Percentiles rank a stretch among this genome's conserved stretches.
Evolutionary conservation across 495 filamentous ascomycete genomes (phyloP).

Genomic region (Podospora pseudoanserina): DNA sequence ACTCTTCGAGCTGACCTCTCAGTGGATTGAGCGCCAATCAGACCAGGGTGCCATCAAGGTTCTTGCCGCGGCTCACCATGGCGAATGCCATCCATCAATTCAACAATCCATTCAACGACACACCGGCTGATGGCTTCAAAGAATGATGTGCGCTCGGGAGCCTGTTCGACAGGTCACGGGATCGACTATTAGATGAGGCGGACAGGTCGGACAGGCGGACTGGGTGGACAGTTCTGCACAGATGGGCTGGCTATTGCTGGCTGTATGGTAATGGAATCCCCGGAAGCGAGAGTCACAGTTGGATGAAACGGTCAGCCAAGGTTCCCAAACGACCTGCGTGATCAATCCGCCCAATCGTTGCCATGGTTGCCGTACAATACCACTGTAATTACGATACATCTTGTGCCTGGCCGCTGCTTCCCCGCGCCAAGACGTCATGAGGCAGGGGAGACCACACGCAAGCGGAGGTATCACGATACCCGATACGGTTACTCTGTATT

Average conservation of each 20-base stretch:
- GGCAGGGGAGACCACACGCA: neutral
- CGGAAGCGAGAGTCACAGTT: neutral
- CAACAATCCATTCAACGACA: neutral
- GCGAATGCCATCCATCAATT: neutral
- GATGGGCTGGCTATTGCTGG: neutral
- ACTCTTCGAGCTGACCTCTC: neutral
- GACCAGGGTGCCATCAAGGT: neutral
- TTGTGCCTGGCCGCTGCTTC: neutral
- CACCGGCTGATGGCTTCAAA: neutral
- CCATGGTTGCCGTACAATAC: neutral
- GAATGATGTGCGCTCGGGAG: neutral
- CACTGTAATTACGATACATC: neutral
- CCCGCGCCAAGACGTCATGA: neutral
- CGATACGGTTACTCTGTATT: neutral
- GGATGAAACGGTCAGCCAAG: neutral
- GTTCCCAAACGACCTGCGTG: too few species aligned
- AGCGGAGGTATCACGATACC: constrained; percentile 1
- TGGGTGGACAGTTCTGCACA: neutral
- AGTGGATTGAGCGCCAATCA: neutral
- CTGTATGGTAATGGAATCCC: neutral
- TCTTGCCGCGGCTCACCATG: neutral
- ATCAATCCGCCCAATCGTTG: neutral
- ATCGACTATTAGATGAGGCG: constrained; percentile 1
- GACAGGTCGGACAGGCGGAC: neutral
- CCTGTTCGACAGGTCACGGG: neutral